Evolutionary conservation across 306 rosid genomes (phyloP), one percentile per base, ranked within the genome.

Genomic region (Boehmeria nivea): DNA sequence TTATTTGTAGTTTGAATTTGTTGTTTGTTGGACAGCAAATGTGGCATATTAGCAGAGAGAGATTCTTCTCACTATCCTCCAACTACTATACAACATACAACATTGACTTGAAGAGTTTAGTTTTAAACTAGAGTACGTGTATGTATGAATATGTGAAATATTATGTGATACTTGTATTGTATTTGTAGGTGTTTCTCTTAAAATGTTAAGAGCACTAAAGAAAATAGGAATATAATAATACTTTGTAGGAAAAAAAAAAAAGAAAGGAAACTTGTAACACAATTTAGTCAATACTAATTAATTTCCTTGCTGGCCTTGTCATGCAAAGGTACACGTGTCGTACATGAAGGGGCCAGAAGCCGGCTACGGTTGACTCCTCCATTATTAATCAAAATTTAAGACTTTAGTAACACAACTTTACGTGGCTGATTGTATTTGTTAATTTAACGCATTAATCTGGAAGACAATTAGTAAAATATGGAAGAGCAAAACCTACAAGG

Each of bases 301-400:
- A 43, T 8, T 20, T 7, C n/a, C n/a, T 23, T 16, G 12, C 34
- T 15, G 38, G 16, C n/a, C 47, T 21, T 6, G 31, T n/a, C 66
- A 17, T 19, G 56, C 52, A 61, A 19, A 57, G 28, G 31, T 18
- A 50, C 61, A 70, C 61, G 63, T 73, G 83, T 59, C 53, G 16
- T 2, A 27, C 77, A 74, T 74, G 83, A 70, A 59, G 46, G 66
- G 64, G 51, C 49, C 31, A 28, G 33, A 23, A 65, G 61, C 53
- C 54, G 62, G 69, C 33, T 19, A 12, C 12, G 43, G 65, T 60
- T 69, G 80, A 65, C 67, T 39, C 48, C 38, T 49, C 27, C 38
- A 51, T 15, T 12, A 57, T 37, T 51, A 63, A 25, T 34, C 28
- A 43, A 20, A 40, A n/a, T n/a, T n/a, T n/a, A n/a, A n/a, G n/a